Evolutionary conservation across 2,329 filamentous ascomycete species (phyloP).

Genomic region (Pyrenophora teres): DNA sequence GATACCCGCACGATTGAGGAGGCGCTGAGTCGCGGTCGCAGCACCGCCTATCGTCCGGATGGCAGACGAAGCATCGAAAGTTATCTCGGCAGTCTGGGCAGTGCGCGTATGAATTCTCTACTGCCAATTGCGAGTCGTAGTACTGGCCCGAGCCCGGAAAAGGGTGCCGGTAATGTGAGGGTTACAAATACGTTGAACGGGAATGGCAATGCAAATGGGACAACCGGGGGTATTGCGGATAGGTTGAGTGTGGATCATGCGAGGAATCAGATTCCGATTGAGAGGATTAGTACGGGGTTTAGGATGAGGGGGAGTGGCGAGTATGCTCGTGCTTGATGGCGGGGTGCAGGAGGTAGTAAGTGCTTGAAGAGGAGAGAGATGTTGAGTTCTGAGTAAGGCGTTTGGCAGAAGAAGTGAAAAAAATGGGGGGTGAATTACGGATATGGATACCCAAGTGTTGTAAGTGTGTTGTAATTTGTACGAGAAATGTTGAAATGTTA

Average conservation of each 20-base stretch:
- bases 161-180: conserved; percentile 11
- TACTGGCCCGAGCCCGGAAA: conserved; percentile 24
- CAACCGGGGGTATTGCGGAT: conserved; percentile 6
- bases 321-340: conserved; percentile 23
- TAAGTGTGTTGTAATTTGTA: too few relatives aligned
- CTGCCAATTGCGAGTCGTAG: conserved; percentile 43
- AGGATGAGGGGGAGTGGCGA: conserved; percentile 40
- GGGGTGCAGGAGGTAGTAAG: not conserved
- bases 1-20: conserved; percentile 36
- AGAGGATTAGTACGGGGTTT: conserved; percentile 42
- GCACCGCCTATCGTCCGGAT: conserved; percentile 24
- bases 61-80: conserved; percentile 36
- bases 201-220: not conserved
- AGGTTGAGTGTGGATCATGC: conserved; percentile 26
- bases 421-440: too few relatives aligned
- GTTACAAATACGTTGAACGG: conserved; percentile 17
- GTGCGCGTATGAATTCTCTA: conserved; percentile 21
- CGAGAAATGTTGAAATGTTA: too few relatives aligned
- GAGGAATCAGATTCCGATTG: conserved; percentile 27
- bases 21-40: conserved; percentile 33
- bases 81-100: conserved; percentile 32
- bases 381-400: too few relatives aligned
- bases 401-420: too few relatives aligned
- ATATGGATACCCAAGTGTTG: too few relatives aligned
- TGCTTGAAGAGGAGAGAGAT: too few relatives aligned